Evolutionary conservation across 2,329 filamentous ascomycete species (phyloP), one percentile per base, ranked within the genome.

Genomic region (Furcasterigmium sp.): DNA sequence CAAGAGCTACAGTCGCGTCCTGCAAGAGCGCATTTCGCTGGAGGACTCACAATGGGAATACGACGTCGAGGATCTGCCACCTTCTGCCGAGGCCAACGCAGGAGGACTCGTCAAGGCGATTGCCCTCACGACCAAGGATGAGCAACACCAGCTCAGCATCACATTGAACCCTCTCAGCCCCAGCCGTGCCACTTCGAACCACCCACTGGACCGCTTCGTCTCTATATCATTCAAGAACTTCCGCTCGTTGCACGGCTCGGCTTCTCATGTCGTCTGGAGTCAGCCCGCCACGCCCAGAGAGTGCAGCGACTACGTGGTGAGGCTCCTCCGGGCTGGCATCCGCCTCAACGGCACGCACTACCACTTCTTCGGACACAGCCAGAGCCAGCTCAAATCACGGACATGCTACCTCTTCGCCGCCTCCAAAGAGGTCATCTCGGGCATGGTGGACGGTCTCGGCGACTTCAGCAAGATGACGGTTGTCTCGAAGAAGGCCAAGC

Each of bases 321-420:
- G 55, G n/a, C 42, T 69, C 7, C 58, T 69, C 15, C 49, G 52
- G 6, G 39, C 52, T 1, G 66, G 64, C 20, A 51, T 69, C 26
- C 46, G 26, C 2, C 43, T 68, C 21, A 62, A 69, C 38, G 60
- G 59, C 2, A 45, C 55, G 1, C 50, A 53, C 2, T 69, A 69
- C 49, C 54, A 67, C 45, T 69, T 69, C 49, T 69, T 61, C 39
- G 65, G 64, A 1, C 67, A 70, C 50, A 68, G 64, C 49, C 68
- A 68, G 42, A 68, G 63, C 43, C 66, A 70, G 51, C 55, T 69
- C 13, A 68, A 68, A 48, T 67, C 64, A 2, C 55, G 61, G 19
- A 62, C 65, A 6, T 69, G 65, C 46, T 65, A 64, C 44, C 47
- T 68, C 32, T 59, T 55, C 39, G 62, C 63, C 2, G 64, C 52